phyloP scores from a whole-genome alignment of 192 early-diverging fungal species.

The Spizellomyces punctatus region DNA sequence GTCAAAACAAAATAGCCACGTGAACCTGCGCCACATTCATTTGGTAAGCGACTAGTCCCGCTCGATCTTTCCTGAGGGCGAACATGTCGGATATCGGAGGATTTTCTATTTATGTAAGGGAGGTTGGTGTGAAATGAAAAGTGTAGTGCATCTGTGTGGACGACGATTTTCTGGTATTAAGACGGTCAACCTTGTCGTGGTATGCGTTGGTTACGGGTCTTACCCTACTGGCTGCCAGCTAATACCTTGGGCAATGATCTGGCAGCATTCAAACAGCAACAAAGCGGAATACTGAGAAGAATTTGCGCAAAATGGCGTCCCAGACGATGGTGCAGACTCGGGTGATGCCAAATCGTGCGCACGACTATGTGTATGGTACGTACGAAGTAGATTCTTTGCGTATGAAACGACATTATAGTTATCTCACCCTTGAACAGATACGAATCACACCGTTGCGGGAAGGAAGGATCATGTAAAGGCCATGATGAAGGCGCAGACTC shows the following conservation, averaged over 20 bases:
- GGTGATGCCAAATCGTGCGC: slow-evolving; percentile 48
- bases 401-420: neutral
- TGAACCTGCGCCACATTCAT: neutral
- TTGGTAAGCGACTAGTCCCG: neutral
- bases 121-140: too few relatives aligned
- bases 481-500: slow-evolving; percentile 43
- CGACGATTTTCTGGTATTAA: too few relatives aligned
- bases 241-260: too few relatives aligned
- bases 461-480: slow-evolving; percentile 55
- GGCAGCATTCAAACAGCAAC: neutral
- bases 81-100: too few relatives aligned
- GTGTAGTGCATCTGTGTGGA: too few relatives aligned
- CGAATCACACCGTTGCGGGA: slow-evolving; percentile 58
- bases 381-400: neutral
- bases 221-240: too few relatives aligned
- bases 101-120: too few relatives aligned
- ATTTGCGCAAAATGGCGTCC: slow-evolving; percentile 1
- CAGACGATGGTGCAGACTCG: slow-evolving; percentile 31
- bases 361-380: slow-evolving; percentile 65
- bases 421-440: slow-evolving; percentile 35
- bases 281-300: neutral
- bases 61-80: too few relatives aligned
- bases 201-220: too few relatives aligned
- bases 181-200: too few relatives aligned
- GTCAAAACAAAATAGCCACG: slow-evolving; percentile 1